phyloP scores from a whole-genome alignment of 2,329 filamentous ascomycete species.

The Monilinia polystroma region DNA sequence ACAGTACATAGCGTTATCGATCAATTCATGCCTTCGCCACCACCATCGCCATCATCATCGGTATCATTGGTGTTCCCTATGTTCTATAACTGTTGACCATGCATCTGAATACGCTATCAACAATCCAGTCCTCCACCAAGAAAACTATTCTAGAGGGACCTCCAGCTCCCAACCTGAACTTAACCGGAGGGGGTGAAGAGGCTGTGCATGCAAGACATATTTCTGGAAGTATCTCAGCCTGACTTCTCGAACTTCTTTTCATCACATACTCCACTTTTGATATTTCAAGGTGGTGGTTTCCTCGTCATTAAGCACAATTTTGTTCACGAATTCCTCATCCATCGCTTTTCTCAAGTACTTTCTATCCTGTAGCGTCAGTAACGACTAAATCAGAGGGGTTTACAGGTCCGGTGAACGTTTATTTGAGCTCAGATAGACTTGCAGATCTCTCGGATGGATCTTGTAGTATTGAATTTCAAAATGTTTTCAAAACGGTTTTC shows the following conservation, averaged over 20 bases:
- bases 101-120: background rate
- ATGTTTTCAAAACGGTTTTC: too few relatives aligned
- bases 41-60: background rate
- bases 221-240: background rate
- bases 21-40: too few relatives aligned
- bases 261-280: too few relatives aligned
- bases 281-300: background rate
- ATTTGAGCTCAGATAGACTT: too few relatives aligned
- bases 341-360: background rate
- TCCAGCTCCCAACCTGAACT: background rate
- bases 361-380: background rate
- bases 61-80: background rate
- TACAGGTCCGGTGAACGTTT: too few relatives aligned
- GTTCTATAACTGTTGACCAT: too few relatives aligned
- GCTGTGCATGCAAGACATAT: constrained; percentile 2
- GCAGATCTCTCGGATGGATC: too few relatives aligned
- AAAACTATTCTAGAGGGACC: too few relatives aligned
- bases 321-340: background rate
- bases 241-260: background rate
- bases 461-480: too few relatives aligned
- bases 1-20: too few relatives aligned
- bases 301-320: too few relatives aligned
- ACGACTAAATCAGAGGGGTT: background rate
- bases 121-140: background rate
- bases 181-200: background rate